Base-by-base conservation (phyloP, 371 early-diverging fungal genomes). In the Mucor piriformis region DNA sequence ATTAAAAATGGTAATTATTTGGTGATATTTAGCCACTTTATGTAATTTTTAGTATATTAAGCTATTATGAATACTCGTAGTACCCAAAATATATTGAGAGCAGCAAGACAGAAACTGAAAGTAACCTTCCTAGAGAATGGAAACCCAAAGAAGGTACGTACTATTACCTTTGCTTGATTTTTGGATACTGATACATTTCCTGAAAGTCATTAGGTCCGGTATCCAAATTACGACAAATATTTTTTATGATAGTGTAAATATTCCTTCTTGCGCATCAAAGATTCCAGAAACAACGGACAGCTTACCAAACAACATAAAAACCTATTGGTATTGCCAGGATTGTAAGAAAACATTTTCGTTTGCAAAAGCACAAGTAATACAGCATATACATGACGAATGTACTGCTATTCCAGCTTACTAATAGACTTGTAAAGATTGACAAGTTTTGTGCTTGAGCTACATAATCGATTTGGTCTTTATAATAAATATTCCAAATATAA, bases 261-360 rank as follows among this genome's bases (percentile, higher is more conserved):
- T 52, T 8, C 72, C 72, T 10, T 79, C 79, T 4, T 64, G 53
- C 44, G 76, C 74, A 12, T 63, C 66, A 16, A 49, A 53, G 3
- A 61, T 78, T 11, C 78, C 78, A 23, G 23, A 59, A 1, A 27
- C 54, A n/a, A 61, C 68, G 33, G 59, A 66, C 16, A 43, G 46
- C 12, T 54, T 74, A 2, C 70, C 76, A 0, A 55, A 50, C 10
- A 58, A 61, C 24, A 54, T 69, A 3, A 63, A 50, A 32, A 67
- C 74, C 11, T 79, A 63, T 50, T 79, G 79, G 79, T 64, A 70
- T 32, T 79, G 79, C 21, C 60, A 68, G 49, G 29, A 23, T 10
- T 68, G 69, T 54, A 23, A 44, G n/a, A 57, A 44, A 2, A 57
- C 54, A 13, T 68, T 27, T 34, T 56, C 64, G 1, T 57, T 60